Evolutionary conservation across 1,284 basidiomycete species (phyloP), one percentile per base, ranked within the genome.

Genomic region (Sporisorium iseilematis-ciliati): DNA sequence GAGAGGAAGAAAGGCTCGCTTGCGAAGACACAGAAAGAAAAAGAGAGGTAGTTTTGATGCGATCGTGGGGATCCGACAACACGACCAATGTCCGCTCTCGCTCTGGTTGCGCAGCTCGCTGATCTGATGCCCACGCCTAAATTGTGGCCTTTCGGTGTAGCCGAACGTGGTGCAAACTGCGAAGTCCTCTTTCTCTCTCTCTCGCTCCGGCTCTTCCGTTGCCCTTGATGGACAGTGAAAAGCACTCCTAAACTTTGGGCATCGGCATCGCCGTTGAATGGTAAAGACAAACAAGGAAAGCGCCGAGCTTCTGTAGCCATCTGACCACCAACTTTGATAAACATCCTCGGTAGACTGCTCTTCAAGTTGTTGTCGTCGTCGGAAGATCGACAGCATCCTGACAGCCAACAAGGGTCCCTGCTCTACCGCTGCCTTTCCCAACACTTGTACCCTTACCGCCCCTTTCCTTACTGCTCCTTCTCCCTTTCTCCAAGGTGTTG

Each of bases 1-100:
- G 35, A 18, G 43, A 45, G 23, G 2, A 23, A 50, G 11, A 38
- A 26, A 33, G 11, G 18, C 20, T 26, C 23, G 38, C 51, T 11
- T 14, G 10, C 33, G 8, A 11, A 11, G 33, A 31, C 6, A 10
- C 8, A 33, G 35, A 10, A 38, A 16, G 35, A 38, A 38, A 16
- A 11, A 11, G 7, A 38, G 12, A 38, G 14, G 11, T 38, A 14
- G 12, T 38, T 38, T 38, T 38, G 14, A 38, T 38, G 35, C 29
- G 59, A 61, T 41, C 43, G 35, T 61, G 58, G 58, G 20, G 38
- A 58, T 65, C 63, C 63, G 63, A 65, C 63, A 56, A 65, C 62
- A 33, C 45, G 20, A 35, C 23, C 43, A 29, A 52, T n/a, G 18
- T 41, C 16, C 31, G 20, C 16, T 21, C 54, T n/a, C n/a, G n/a